Base-by-base conservation (phyloP, 345 rosid species). In the Eucalyptus melliodora region DNA sequence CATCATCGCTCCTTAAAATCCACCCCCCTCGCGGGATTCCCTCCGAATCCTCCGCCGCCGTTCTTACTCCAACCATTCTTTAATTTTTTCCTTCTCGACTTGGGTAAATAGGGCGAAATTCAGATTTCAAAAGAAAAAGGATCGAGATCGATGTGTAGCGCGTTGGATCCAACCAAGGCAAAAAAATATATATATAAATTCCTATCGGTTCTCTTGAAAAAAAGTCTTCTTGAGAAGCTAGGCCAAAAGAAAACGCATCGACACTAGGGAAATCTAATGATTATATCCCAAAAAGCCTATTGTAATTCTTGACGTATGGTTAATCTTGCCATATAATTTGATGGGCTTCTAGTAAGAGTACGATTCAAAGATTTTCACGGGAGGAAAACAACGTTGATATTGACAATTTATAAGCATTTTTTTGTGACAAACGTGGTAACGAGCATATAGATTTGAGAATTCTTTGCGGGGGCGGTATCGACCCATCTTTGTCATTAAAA, bases 271-370 rank as follows among this genome's bases (percentile, higher is more conserved):
- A 17, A 51, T 51, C 23, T 7, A 51, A 51, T 51, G 56, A 51
- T 17, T 51, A 17, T 17, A 17, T 51, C 53, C 23, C 26, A 9
- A 55, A 55, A 23, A 23, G 2, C 6, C 26, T 4, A 2, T 23
- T 26, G 0, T 2, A 24, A 23, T 56, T 23, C 27, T 23, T 2
- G 6, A 56, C 13, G 6, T 9, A 9, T 5, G 6, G 6, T 23
- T 24, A 24, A 56, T 23, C 59, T 53, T 4, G 11, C 5, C 59
- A 8, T 9, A 19, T 53, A 53, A 53, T 24, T 24, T 11, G 30
- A 9, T 24, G 30, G 62, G 30, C 26, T 56, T 56, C 6, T 56
- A 1, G 6, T 5, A 24, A 10, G 62, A 56, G 13, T 56, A 56
- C 62, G 1, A 11, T 24, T 56, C 30, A 4, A 26, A 23, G 62